These are phyloP conservation scores for Ruellia speciosa DNA, from an alignment of 305 asterid species.

Conservation along the genomic window DNA sequence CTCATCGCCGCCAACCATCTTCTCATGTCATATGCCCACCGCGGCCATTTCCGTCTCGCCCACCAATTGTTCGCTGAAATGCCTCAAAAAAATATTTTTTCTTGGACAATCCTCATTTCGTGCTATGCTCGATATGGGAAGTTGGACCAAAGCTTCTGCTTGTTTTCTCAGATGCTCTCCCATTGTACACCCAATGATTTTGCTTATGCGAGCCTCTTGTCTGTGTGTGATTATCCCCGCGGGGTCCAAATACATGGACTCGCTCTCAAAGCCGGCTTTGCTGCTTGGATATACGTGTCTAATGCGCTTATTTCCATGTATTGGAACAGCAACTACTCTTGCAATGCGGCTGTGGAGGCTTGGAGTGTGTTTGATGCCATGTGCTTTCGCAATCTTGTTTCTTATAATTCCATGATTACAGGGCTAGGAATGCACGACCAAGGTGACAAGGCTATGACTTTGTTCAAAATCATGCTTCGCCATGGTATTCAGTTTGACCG, in stretches of 20 bases:
- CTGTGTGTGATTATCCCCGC: constrained; percentile 43
- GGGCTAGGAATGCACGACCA: constrained; percentile 37
- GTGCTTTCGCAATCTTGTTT: constrained; percentile 44
- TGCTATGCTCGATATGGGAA: constrained; percentile 58
- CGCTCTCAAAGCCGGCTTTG: constrained; percentile 45
- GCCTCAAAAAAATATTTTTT: constrained; percentile 50
- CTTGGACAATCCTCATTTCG: constrained; percentile 73
- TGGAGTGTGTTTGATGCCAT: constrained; percentile 37
- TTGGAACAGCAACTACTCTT: constrained; percentile 30
- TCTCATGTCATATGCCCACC: constrained; percentile 40
- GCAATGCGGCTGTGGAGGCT: constrained; percentile 26
- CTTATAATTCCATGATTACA: constrained; percentile 54
- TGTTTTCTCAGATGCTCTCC: constrained; percentile 21
- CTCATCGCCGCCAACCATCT: constrained; percentile 43
- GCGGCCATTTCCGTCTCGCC: constrained; percentile 41
- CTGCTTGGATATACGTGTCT: constrained; percentile 58
- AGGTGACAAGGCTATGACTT: constrained; percentile 16
- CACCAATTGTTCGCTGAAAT: constrained; percentile 48
- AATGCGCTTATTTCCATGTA: constrained; percentile 45
- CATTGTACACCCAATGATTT: constrained; percentile 64
- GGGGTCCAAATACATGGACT: constrained; percentile 69
- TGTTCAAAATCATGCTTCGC: constrained; percentile 40
- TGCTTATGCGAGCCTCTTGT: constrained; percentile 58
- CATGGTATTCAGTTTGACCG: constrained; percentile 56
- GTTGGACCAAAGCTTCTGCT: constrained; percentile 4